Percentiles rank a stretch among this genome's conserved stretches.
These are phyloP conservation scores for Aspergillus saccharolyticus DNA, from an alignment of 495 filamentous ascomycete species.

Conservation along the genomic window DNA sequence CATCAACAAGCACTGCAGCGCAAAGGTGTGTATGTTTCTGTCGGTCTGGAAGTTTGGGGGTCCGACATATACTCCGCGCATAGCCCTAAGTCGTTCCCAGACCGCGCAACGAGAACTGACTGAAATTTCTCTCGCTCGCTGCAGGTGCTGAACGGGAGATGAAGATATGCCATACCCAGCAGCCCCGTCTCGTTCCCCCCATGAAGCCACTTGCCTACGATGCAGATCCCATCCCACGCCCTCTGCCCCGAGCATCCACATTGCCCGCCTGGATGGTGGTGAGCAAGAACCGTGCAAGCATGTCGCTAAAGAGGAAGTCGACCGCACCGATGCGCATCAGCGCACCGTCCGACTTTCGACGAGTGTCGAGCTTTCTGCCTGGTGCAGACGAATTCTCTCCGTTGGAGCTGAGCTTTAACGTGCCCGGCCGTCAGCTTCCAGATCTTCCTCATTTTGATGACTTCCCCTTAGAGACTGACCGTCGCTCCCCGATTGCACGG, in stretches of 20 bases:
- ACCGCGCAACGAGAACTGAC: neutral
- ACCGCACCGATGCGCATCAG: slow-evolving; percentile 43
- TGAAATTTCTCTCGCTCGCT: slow-evolving; percentile 3
- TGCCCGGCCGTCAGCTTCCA: slow-evolving; percentile 61
- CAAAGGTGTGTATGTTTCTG: slow-evolving; percentile 17
- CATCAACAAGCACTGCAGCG: slow-evolving; percentile 23
- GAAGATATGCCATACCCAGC: slow-evolving; percentile 44
- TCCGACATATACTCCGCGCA: slow-evolving; percentile 1
- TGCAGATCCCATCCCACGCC: slow-evolving; percentile 33
- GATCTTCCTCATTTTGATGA: slow-evolving; percentile 43
- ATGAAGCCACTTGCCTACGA: slow-evolving; percentile 41
- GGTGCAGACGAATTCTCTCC: slow-evolving; percentile 29
- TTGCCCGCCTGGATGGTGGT: slow-evolving; percentile 40
- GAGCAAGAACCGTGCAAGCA: slow-evolving; percentile 43
- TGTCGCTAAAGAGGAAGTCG: slow-evolving; percentile 43
- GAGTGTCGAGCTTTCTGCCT: slow-evolving; percentile 37
- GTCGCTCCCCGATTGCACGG: slow-evolving; percentile 18
- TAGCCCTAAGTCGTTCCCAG: neutral
- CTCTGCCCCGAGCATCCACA: slow-evolving; percentile 28
- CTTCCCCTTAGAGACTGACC: slow-evolving; percentile 24
- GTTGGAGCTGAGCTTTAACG: slow-evolving; percentile 70
- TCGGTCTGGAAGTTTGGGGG: neutral
- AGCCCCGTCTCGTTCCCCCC: slow-evolving; percentile 43
- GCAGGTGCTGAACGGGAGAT: slow-evolving; percentile 41
- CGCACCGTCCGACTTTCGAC: slow-evolving; percentile 49